phyloP scores from a whole-genome alignment of 2,329 filamentous ascomycete species.

The Periconia macrospinosa region DNA sequence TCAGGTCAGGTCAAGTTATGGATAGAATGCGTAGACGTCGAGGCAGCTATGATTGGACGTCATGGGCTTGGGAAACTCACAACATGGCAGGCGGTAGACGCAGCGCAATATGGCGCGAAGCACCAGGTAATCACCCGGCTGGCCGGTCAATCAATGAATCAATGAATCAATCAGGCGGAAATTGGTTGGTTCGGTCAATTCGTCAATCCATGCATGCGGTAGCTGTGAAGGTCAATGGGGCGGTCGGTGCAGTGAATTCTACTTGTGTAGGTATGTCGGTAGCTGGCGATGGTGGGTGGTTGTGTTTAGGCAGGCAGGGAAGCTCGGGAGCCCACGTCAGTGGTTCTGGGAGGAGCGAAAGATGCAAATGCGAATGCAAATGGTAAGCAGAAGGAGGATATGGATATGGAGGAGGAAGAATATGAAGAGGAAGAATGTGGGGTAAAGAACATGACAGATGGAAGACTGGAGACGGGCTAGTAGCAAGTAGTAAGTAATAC shows the following conservation, averaged over 20 bases:
- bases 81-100: constrained; percentile 32
- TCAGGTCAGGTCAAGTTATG: constrained; percentile 18
- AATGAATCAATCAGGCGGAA: neutral
- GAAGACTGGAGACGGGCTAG: neutral
- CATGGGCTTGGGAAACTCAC: constrained; percentile 25
- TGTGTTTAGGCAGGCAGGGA: neutral
- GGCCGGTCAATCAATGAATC: neutral
- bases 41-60: constrained; percentile 28
- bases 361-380: constrained; percentile 2
- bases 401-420: too few relatives aligned
- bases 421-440: neutral
- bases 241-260: too few relatives aligned
- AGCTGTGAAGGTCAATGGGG: too few relatives aligned
- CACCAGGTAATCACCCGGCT: constrained; percentile 18
- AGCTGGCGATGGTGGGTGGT: constrained; percentile 7
- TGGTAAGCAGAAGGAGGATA: too few relatives aligned
- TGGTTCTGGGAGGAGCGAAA: constrained; percentile 6
- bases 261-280: neutral
- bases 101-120: constrained; percentile 25
- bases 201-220: neutral
- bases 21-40: constrained; percentile 8
- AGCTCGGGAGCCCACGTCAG: neutral
- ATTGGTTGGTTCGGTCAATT: neutral
- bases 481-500: neutral
- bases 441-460: neutral